Evolutionary conservation across 2,329 filamentous ascomycete genomes (phyloP).

Genomic region (Colletotrichum sublineola): DNA sequence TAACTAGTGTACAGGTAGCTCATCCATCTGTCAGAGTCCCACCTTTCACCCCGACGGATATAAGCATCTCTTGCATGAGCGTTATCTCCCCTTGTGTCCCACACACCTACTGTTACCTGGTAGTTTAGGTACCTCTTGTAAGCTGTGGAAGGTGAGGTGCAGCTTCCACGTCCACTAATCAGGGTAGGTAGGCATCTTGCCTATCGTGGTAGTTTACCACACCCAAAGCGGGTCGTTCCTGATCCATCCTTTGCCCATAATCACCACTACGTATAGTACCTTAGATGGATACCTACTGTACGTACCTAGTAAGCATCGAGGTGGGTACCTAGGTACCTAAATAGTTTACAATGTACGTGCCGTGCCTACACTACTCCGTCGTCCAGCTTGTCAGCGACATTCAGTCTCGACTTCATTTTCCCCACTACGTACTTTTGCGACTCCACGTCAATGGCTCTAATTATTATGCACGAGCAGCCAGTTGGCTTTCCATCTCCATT

Average conservation of each 20-base stretch:
- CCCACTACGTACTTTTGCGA: background rate
- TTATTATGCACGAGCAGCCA: conserved; percentile 13
- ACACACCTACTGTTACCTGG: background rate
- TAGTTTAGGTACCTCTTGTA: no score
- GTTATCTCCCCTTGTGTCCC: conserved; percentile 17
- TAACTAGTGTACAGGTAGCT: no score
- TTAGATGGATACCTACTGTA: no score
- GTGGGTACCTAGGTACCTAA: background rate
- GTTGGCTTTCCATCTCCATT: conserved; percentile 20
- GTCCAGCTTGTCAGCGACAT: background rate
- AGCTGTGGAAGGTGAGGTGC: background rate
- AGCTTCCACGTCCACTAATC: background rate
- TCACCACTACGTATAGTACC: no score
- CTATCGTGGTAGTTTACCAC: background rate
- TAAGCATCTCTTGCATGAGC: conserved; percentile 15
- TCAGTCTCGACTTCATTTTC: background rate
- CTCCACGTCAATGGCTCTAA: conserved; percentile 31
- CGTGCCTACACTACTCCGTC: background rate
- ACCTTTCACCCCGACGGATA: conserved; percentile 15
- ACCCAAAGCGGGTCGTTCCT: conserved; percentile 7
- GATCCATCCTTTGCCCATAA: background rate
- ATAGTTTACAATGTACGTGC: background rate
- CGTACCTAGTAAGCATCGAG: no score
- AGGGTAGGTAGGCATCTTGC: background rate
- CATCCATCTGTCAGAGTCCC: background rate